Evolutionary conservation across 306 rosid species (phyloP), one percentile per base, ranked within the genome.

Genomic region (Lathyrus oleraceus): DNA sequence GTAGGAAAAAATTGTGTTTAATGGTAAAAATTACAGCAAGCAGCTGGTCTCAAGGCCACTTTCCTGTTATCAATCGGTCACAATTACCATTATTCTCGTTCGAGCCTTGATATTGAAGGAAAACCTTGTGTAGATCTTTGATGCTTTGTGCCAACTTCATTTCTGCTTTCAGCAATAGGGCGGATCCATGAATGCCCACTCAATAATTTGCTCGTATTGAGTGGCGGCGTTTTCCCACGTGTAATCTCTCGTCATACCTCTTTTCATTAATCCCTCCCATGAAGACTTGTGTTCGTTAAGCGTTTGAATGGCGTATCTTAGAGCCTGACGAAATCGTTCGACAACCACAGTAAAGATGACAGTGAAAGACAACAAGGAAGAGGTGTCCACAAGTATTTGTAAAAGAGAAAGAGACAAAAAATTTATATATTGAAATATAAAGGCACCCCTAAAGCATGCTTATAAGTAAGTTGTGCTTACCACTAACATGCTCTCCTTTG

Each of bases 171-270:
- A 87, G 77, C 78, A 25, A 39, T 89, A 91, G 35, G 97, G 96
- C 10, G 88, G 90, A 58, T 89, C 91, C 0, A 69, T 53, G 59
- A 81, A 84, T 2, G 85, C 86, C 97, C 97, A 91, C 42, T 88
- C 79, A 11, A 91, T 73, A 63, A 89, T 72, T 77, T 89, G 89
- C 77, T 91, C 96, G 21, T 91, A 91, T 70, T 84, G 88, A 32
- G 47, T 44, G 10, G 97, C 97, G 27, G 97, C 87, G 53, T 82
- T 87, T 45, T 61, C 90, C 97, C 96, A 91, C 6, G 96, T 81
- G 84, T 65, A 87, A 77, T 87, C 87, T 74, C 65, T 89, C 17
- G 67, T 61, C 96, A 91, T 91, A 1, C 94, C 88, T 69, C 97
- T 87, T 62, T 52, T 79, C 86, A 89, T 74, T 82, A 91, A 64